A percentile compares a stretch with the other conserved stretches of the same genome.
Evolutionary conservation across 169 alveolate species (phyloP).

Genomic region (Plasmodium adleri): DNA sequence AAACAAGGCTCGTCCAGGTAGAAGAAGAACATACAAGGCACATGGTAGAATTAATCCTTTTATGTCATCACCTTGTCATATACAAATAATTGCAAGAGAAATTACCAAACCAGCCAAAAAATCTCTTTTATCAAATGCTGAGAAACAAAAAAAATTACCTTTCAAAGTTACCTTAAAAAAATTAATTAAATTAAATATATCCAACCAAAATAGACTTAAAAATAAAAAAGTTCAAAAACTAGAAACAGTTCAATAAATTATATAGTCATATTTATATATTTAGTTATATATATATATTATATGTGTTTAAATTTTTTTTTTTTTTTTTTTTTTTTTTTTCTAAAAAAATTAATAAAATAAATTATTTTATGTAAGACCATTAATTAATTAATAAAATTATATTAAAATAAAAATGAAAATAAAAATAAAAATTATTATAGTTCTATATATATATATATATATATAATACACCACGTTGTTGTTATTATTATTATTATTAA

Average conservation of each 20-base stretch:
- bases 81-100: conserved; percentile 91
- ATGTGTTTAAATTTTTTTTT: too few relatives aligned
- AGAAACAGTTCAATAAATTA: neutral
- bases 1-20: conserved; percentile 96
- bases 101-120: conserved; percentile 80
- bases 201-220: conserved; percentile 18
- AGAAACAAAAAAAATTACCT: conserved; percentile 46
- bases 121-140: conserved; percentile 57
- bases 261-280: too few relatives aligned
- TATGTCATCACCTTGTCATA: conserved; percentile 93
- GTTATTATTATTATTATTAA: too few relatives aligned
- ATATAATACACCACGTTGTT: too few relatives aligned
- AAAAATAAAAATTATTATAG: too few relatives aligned
- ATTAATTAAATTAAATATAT: conserved; percentile 58
- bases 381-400: too few relatives aligned
- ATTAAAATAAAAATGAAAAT: too few relatives aligned
- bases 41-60: conserved; percentile 98
- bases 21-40: conserved; percentile 99
- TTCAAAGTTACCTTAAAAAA: conserved; percentile 62
- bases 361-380: too few relatives aligned
- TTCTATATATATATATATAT: too few relatives aligned
- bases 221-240: conserved; percentile 16
- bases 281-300: too few relatives aligned
- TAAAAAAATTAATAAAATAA: too few relatives aligned
- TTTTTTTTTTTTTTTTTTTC: too few relatives aligned